Evolutionary conservation across 2,329 filamentous ascomycete genomes (phyloP).

Genomic region (Cordyceps tenuipes): DNA sequence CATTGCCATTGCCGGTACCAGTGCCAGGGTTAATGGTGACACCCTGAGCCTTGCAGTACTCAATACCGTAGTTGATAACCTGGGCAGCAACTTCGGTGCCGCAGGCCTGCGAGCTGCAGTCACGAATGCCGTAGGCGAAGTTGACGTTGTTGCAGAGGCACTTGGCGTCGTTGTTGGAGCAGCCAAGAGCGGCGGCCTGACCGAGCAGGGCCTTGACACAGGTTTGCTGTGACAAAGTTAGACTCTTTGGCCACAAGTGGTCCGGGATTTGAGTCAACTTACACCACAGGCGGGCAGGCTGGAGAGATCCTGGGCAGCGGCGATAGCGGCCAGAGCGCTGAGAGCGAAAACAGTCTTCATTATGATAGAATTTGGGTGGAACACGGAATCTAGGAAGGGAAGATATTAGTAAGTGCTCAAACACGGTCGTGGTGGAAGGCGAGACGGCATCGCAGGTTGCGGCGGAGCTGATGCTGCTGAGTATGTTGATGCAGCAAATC

Average conservation of each 20-base stretch:
- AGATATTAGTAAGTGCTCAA: conserved; percentile 15
- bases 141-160: conserved; percentile 40
- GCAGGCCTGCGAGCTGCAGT: conserved; percentile 41
- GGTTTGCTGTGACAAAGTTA: conserved; percentile 29
- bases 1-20: conserved; percentile 7
- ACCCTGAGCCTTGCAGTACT: conserved; percentile 29
- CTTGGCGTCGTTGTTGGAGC: conserved; percentile 29
- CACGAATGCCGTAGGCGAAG: conserved; percentile 42
- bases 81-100: conserved; percentile 24
- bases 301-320: conserved; percentile 31
- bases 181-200: conserved; percentile 38
- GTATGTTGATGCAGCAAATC: background rate
- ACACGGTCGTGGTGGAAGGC: background rate
- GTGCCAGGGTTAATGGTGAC: conserved; percentile 8
- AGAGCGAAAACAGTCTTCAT: conserved; percentile 44
- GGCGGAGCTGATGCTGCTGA: background rate
- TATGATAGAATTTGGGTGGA: conserved; percentile 24
- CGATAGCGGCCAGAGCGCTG: conserved; percentile 32
- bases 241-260: background rate
- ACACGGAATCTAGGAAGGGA: conserved; percentile 12
- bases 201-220: conserved; percentile 45
- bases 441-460: background rate
- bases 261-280: conserved; percentile 24
- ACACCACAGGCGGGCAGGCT: conserved; percentile 45
- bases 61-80: conserved; percentile 31